phyloP scores from a whole-genome alignment of 306 rosid genomes.

The Ziziphus jujuba region DNA sequence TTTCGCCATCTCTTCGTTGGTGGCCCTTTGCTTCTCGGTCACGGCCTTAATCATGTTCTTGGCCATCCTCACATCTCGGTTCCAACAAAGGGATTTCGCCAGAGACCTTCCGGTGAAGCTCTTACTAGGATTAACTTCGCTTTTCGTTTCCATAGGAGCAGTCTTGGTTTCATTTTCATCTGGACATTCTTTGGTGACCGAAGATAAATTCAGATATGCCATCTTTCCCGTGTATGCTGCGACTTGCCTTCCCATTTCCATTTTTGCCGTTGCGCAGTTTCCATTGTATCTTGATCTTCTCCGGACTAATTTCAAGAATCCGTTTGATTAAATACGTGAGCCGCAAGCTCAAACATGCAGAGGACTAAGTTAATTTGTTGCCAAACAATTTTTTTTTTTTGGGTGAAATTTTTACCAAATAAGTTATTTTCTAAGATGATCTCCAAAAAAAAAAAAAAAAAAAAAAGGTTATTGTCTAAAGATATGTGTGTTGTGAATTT shows the following conservation, averaged over 20 bases:
- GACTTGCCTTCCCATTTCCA: too few species aligned
- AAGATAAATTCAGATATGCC: background rate
- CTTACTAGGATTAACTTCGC: slow-evolving; percentile 14
- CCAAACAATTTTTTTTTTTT: too few species aligned
- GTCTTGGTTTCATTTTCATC: slow-evolving; percentile 13
- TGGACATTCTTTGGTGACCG: slow-evolving; percentile 8
- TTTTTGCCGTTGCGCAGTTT: slow-evolving; percentile 13
- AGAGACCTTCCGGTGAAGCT: slow-evolving; percentile 1
- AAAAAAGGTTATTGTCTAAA: too few species aligned
- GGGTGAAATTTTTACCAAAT: too few species aligned
- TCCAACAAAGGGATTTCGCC: slow-evolving; percentile 3
- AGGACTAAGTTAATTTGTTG: too few species aligned
- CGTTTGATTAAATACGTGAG: too few species aligned
- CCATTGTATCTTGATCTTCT: slow-evolving; percentile 17
- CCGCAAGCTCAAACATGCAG: too few species aligned
- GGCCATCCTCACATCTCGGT: slow-evolving; percentile 18
- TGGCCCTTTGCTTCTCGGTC: slow-evolving; percentile 36
- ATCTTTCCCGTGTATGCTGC: background rate
- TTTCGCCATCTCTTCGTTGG: slow-evolving; percentile 35
- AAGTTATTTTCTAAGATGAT: too few species aligned
- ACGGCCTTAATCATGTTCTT: slow-evolving; percentile 23
- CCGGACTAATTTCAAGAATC: background rate
- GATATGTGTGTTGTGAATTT: too few species aligned
- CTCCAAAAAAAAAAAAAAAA: too few species aligned
- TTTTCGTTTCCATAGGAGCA: slow-evolving; percentile 15